Evolutionary conservation across 805 yeast species (phyloP).

Genomic region (Cyberlindnera petersonii): DNA sequence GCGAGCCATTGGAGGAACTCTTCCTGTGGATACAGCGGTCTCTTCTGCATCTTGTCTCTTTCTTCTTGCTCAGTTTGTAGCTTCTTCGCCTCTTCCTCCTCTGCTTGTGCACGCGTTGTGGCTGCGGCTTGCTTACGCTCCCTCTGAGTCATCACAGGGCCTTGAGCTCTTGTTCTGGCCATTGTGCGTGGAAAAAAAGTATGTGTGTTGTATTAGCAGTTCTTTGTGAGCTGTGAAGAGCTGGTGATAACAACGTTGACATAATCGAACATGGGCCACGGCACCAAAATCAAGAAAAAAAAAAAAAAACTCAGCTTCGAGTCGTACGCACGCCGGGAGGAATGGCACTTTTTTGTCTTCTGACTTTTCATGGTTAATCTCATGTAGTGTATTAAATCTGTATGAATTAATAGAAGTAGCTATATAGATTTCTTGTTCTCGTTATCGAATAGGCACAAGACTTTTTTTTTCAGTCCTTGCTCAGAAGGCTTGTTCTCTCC

Average conservation of each 20-base stretch:
- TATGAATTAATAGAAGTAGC: too few species aligned
- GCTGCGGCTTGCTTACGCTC: constrained; percentile 20
- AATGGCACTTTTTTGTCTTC: too few species aligned
- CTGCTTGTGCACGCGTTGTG: constrained; percentile 8
- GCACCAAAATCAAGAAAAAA: background rate
- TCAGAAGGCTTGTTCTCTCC: constrained; percentile 27
- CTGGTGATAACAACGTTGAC: too few species aligned
- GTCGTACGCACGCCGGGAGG: too few species aligned
- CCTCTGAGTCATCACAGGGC: constrained; percentile 21
- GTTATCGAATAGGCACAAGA: background rate
- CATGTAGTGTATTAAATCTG: too few species aligned
- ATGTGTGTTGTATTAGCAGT: too few species aligned
- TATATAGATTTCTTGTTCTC: constrained; percentile 1
- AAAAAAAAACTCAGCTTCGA: too few species aligned
- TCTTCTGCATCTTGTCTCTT: background rate
- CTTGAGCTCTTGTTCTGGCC: constrained; percentile 16
- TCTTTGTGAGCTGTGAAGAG: too few species aligned
- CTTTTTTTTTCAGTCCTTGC: constrained; percentile 13
- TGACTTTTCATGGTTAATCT: too few species aligned
- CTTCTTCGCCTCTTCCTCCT: constrained; percentile 5
- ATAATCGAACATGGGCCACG: too few species aligned
- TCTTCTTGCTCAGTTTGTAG: constrained; percentile 6
- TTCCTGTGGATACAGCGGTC: constrained; percentile 23
- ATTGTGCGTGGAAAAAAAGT: too few species aligned
- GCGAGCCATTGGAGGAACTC: constrained; percentile 18